Evolutionary conservation across 176 grass and related monocot species (phyloP), one percentile per base, ranked within the genome.

Genomic region (Microstegium vimineum): DNA sequence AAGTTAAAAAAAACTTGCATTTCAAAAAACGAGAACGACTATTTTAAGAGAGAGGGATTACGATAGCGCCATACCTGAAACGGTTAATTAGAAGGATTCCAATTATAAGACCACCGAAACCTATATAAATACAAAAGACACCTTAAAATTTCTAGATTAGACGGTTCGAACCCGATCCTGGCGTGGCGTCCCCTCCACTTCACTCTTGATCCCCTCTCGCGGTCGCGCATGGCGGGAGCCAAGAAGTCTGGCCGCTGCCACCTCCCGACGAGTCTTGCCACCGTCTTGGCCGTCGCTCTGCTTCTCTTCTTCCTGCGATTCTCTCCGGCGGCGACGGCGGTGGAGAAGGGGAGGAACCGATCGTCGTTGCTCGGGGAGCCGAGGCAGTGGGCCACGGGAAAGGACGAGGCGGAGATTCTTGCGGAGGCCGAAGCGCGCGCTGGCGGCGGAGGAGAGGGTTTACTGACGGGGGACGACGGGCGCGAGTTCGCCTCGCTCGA

Each of bases 401-500:
- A 90, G 89, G 92, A 84, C 57, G 85, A 87, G 83, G 78, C 35
- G 47, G 81, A 94, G 49, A 70, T 89, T 52, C 42, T 87, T 22
- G 73, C 83, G 8, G 83, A 83, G 64, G 31, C 37, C 20, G 83
- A 87, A 5, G 51, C 78, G 1, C 69, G 69, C 15, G 8, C 54
- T 59, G 41, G 8, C 25, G 7, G 15, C 14, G 46, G 30, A 1
- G 71, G 61, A 10, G 80, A 41, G 0, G 57, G 5, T 0, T 81
- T 78, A 2, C 38, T 79, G 59, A 88, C 56, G 71, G 85, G 83
- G 54, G 91, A 88, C 27, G 82, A 91, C 80, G 82, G 64, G 7
- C 90, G 89, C 10, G 90, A 85, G 3, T 98, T 98, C 82, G 79
- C 79, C 70, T 91, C 93, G 73, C 81, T 98, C 27, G 93, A 98